Base-by-base conservation (phyloP, 768 basidiomycete species). In the Mycena rebaudengoi region DNA sequence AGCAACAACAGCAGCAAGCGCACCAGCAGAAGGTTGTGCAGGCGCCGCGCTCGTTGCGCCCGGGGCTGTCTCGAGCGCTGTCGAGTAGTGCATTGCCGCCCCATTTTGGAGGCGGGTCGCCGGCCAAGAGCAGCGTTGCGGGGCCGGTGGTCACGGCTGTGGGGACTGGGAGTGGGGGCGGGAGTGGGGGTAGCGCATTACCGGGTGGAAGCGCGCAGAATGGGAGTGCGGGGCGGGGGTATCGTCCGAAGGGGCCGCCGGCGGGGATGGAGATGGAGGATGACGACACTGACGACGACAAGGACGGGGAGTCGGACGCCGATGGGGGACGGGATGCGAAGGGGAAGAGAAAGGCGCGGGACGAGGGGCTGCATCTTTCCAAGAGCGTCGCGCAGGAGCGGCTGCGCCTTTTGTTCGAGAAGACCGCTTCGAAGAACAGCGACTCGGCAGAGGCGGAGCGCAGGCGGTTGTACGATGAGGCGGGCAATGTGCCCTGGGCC, bases 361-460 rank as follows among this genome's bases (percentile, higher is more conserved):
- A 74, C 14, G 71, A 67, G 45, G 77, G 74, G 23, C 80, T 90
- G 28, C 82, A 86, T 68, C 75, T 91, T 21, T 88, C 91, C 25
- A 82, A 81, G 73, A 91, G 90, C 50, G 82, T 90, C 30, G 92
- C 90, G 13, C 87, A 92, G 68, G 85, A 89, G 76, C 87, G 82
- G 74, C 69, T 93, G 60, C 85, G 82, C 45, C 85, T 85, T 1
- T 74, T 92, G 3, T 86, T 85, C 35, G 78, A 83, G 50, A 79
- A 84, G 13, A 79, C 83, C 44, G 77, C 78, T 23, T 41, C 37
- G 26, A 55, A 49, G 20, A 53, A 39, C 25, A 51, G 23, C 8
- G 60, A 52, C 10, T 14, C 52, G 7, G 44, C 32, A 5, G 53
- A 62, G 32, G 52, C 53, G 56, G 59, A 70, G 51, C 54, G 69